Evolutionary conservation across 2,329 filamentous ascomycete genomes (phyloP).

Genomic region (Sporothrix curviconia): DNA sequence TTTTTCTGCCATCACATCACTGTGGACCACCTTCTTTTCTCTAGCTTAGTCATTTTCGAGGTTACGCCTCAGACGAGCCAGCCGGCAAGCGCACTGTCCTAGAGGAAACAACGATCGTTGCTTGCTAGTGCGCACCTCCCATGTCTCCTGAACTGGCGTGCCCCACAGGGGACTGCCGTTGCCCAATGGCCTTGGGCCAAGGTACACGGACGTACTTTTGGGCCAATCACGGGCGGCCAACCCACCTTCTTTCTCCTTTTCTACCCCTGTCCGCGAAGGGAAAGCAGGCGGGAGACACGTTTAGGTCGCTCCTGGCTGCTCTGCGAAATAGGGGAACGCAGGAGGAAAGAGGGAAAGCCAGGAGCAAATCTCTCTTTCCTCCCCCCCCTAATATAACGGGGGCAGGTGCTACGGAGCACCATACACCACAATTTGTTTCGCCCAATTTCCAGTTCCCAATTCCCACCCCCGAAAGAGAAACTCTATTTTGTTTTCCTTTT

Average conservation of each 20-base stretch:
- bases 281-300: neutral
- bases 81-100: neutral
- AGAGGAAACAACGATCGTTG: constrained; percentile 9
- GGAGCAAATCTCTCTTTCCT: constrained; percentile 11
- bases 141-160: constrained; percentile 4
- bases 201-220: constrained; percentile 1
- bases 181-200: constrained; percentile 10
- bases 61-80: neutral
- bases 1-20: constrained; percentile 1
- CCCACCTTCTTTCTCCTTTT: constrained; percentile 15
- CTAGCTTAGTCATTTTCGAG: constrained; percentile 1
- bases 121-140: constrained; percentile 12
- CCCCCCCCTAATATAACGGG: constrained; percentile 13
- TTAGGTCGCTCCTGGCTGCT: constrained; percentile 10
- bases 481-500: constrained; percentile 13
- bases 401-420: constrained; percentile 10
- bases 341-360: constrained; percentile 4
- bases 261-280: constrained; percentile 16
- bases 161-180: constrained; percentile 7
- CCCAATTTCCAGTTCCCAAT: constrained; percentile 15
- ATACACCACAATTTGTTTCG: constrained; percentile 16
- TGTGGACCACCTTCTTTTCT: neutral
- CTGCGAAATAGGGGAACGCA: constrained; percentile 14
- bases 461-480: constrained; percentile 6
- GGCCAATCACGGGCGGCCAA: constrained; percentile 8